Evolutionary conservation across 2,329 filamentous ascomycete genomes (phyloP).

Genomic region (Verticillium albo-atrum): DNA sequence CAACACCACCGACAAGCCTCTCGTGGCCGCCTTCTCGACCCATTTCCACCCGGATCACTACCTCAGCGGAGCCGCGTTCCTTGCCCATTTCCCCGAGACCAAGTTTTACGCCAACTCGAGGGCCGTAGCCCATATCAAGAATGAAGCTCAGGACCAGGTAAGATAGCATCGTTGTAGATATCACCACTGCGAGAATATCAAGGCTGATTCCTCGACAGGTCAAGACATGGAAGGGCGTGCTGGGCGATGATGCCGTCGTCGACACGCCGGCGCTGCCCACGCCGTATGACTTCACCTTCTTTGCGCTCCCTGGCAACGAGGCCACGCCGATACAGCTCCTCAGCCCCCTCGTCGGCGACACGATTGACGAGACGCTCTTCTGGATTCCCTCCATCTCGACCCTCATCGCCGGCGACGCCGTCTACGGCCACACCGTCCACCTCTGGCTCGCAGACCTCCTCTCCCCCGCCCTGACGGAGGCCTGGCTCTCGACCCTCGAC

Average conservation of each 20-base stretch:
- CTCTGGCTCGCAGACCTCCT: slow-evolving; percentile 9
- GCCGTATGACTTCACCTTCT: slow-evolving; percentile 7
- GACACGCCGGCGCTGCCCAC: slow-evolving; percentile 1
- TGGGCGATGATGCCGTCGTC: slow-evolving; percentile 2
- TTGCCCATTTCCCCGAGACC: slow-evolving; percentile 2
- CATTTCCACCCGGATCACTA: slow-evolving; percentile 8
- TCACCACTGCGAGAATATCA: slow-evolving; percentile 1
- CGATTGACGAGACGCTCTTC: slow-evolving; percentile 2
- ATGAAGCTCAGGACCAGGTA: slow-evolving; percentile 3
- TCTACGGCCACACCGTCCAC: slow-evolving; percentile 7
- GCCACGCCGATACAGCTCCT: slow-evolving; percentile 4
- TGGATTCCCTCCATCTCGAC: slow-evolving; percentile 6
- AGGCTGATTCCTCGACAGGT: background rate
- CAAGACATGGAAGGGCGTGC: background rate
- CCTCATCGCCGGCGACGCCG: slow-evolving; percentile 6
- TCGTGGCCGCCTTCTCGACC: slow-evolving; percentile 3
- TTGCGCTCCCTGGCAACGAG: slow-evolving; percentile 5
- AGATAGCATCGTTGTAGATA: background rate
- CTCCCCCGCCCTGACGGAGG: slow-evolving; percentile 1
- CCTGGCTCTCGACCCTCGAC: slow-evolving; percentile 6
- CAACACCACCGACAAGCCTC: slow-evolving; percentile 7
- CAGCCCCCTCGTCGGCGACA: slow-evolving; percentile 3
- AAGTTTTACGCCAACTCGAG: slow-evolving; percentile 7
- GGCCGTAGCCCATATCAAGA: background rate
- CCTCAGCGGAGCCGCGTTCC: slow-evolving; percentile 6